Percentiles rank a stretch among this genome's conserved stretches.
Conservation (phyloP, 352 stramenopile species). For the Globisporangium nodosum region DNA sequence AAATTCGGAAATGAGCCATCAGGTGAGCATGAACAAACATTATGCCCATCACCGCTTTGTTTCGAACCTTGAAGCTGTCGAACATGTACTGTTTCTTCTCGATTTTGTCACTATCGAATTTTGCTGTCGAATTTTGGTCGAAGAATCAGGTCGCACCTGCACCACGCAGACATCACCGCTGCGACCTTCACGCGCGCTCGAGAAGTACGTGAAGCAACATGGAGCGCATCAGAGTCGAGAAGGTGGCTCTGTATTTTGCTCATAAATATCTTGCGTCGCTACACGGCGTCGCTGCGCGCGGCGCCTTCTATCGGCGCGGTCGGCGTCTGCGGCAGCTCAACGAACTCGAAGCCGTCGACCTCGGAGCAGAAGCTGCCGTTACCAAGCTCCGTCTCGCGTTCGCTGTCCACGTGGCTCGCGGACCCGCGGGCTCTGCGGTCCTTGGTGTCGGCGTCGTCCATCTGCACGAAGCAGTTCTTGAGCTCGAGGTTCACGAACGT, state of each 20-base stretch:
- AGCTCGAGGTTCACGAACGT: constrained; percentile 18
- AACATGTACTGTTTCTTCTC: no score
- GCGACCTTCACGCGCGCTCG: no score
- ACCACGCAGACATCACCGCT: no score
- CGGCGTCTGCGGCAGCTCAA: background rate
- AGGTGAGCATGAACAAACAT: no score
- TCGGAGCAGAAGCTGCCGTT: constrained; percentile 4
- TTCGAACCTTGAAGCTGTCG: no score
- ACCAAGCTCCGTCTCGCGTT: constrained; percentile 4
- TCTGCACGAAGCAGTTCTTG: constrained; percentile 21
- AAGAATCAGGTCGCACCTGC: no score
- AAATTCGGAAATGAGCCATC: no score
- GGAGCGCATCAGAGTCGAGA: background rate
- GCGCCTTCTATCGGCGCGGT: background rate
- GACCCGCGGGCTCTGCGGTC: background rate
- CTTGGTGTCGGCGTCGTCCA: constrained; percentile 5
- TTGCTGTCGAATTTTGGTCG: no score
- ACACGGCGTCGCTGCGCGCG: background rate
- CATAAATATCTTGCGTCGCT: background rate
- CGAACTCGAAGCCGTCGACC: constrained; percentile 4
- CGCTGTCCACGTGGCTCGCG: background rate
- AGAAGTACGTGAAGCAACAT: background rate
- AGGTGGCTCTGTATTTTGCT: background rate
- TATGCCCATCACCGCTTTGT: no score
- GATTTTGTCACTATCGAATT: no score